Conservation (phyloP, 352 stramenopile genomes). For the Pythium periplocum region DNA sequence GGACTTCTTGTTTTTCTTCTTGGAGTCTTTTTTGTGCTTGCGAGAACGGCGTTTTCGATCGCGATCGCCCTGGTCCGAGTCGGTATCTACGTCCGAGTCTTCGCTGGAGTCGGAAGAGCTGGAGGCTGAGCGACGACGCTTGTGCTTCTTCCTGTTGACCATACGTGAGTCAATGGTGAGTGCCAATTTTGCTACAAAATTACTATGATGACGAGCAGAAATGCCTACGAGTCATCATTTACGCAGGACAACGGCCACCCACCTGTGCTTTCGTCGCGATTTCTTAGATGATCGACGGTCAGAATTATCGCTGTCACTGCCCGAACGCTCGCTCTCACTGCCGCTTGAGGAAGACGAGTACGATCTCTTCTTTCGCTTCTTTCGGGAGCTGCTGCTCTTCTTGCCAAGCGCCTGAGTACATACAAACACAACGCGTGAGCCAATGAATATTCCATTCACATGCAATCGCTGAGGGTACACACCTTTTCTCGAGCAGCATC, state of each 20-base stretch:
- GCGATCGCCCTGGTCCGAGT: constrained; percentile 18
- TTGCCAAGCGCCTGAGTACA: constrained; percentile 50
- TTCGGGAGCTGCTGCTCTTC: constrained; percentile 42
- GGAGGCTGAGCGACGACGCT: constrained; percentile 39
- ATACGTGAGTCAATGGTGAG: no score
- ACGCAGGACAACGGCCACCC: constrained; percentile 8
- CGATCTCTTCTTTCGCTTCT: constrained; percentile 80
- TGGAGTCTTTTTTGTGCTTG: constrained; percentile 36
- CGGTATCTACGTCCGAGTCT: constrained; percentile 17
- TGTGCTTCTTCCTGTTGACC: constrained; percentile 47
- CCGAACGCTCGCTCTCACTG: constrained; percentile 27
- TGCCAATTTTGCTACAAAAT: no score
- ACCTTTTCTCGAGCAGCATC: constrained; percentile 89
- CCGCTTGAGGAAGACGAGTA: constrained; percentile 36
- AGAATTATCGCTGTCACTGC: constrained; percentile 41
- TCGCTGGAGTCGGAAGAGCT: constrained; percentile 35
- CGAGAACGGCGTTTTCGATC: constrained; percentile 5
- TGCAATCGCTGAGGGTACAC: not conserved
- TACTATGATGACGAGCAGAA: no score
- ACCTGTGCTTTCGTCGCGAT: constrained; percentile 79
- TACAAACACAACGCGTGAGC: constrained; percentile 3
- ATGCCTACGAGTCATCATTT: no score
- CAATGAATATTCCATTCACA: no score
- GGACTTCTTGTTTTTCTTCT: constrained; percentile 61
- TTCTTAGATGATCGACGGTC: constrained; percentile 37